phyloP scores from a whole-genome alignment of 2,329 filamentous ascomycete species.

The Emmonsiellopsis sp. region DNA sequence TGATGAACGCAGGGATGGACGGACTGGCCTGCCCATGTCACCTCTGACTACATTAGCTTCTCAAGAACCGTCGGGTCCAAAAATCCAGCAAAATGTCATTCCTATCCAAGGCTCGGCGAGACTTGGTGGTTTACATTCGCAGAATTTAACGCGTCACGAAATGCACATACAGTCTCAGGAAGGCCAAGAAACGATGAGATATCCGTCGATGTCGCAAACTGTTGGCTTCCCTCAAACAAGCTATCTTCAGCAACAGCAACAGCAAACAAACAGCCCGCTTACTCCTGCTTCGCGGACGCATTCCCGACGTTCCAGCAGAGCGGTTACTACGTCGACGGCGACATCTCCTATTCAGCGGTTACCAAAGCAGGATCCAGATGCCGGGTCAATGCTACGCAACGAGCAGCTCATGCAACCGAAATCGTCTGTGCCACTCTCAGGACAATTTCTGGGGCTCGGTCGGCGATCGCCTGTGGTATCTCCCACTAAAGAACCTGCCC shows the following conservation, averaged over 20 bases:
- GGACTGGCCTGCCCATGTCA: slow-evolving; percentile 10
- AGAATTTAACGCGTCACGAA: neutral
- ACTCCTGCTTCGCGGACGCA: slow-evolving; percentile 7
- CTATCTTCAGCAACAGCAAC: slow-evolving; percentile 20
- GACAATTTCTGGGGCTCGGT: slow-evolving; percentile 1
- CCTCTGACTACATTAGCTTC: neutral
- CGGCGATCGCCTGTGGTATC: slow-evolving; percentile 15
- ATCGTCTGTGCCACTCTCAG: slow-evolving; percentile 2
- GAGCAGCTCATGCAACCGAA: slow-evolving; percentile 2
- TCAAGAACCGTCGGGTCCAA: slow-evolving; percentile 7
- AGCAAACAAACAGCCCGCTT: slow-evolving; percentile 2
- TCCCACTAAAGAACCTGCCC: slow-evolving; percentile 28
- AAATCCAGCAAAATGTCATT: slow-evolving; percentile 2
- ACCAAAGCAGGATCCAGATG: slow-evolving; percentile 7
- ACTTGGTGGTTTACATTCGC: neutral
- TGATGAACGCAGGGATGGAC: slow-evolving; percentile 29
- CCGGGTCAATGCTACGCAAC: neutral
- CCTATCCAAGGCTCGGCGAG: neutral
- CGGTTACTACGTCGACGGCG: slow-evolving; percentile 6
- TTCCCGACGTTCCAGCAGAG: slow-evolving; percentile 12
- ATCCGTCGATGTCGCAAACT: slow-evolving; percentile 8
- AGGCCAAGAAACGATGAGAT: slow-evolving; percentile 4
- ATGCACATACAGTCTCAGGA: slow-evolving; percentile 5
- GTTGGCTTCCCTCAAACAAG: slow-evolving; percentile 20
- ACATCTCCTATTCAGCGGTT: slow-evolving; percentile 10